These are phyloP conservation scores for Cryptococcus sp. DNA, from an alignment of 1,284 basidiomycete species.

Conservation along the genomic window DNA sequence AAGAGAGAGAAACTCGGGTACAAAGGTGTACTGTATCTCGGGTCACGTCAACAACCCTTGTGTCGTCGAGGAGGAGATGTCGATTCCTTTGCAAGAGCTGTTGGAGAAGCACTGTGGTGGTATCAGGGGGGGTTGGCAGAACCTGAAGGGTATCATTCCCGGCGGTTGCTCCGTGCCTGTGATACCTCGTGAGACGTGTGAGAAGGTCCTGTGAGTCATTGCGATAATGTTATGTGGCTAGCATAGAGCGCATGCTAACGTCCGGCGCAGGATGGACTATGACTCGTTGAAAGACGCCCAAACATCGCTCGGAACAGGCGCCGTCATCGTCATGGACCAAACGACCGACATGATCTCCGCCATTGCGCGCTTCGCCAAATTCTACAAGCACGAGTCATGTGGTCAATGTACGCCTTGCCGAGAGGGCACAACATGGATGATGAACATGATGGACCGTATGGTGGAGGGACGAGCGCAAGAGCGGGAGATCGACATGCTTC, in stretches of 20 bases:
- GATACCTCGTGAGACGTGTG: slow-evolving; percentile 76
- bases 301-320: slow-evolving; percentile 93
- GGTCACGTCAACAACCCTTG: slow-evolving; percentile 99
- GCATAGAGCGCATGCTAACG: slow-evolving; percentile 6
- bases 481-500: slow-evolving; percentile 96
- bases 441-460: slow-evolving; percentile 93
- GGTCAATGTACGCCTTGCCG: slow-evolving; percentile 97
- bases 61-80: slow-evolving; percentile 99
- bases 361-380: slow-evolving; percentile 90
- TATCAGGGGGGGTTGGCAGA: slow-evolving; percentile 92
- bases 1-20: slow-evolving; percentile 88
- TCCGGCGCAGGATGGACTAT: slow-evolving; percentile 80
- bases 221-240: background rate
- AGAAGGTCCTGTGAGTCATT: slow-evolving; percentile 77
- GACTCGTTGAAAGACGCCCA: slow-evolving; percentile 95
- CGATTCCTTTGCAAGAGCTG: slow-evolving; percentile 89
- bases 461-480: slow-evolving; percentile 82
- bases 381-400: slow-evolving; percentile 98
- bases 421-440: slow-evolving; percentile 97
- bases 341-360: slow-evolving; percentile 90
- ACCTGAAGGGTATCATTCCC: slow-evolving; percentile 86
- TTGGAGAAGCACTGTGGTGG: slow-evolving; percentile 97
- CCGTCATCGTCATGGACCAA: slow-evolving; percentile 99
- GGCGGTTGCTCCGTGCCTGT: slow-evolving; percentile 97
- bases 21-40: slow-evolving; percentile 93